Evolutionary conservation across 2,329 filamentous ascomycete genomes (phyloP), one percentile per base, ranked within the genome.

Genomic region (Pseudogymnoascus sp.): DNA sequence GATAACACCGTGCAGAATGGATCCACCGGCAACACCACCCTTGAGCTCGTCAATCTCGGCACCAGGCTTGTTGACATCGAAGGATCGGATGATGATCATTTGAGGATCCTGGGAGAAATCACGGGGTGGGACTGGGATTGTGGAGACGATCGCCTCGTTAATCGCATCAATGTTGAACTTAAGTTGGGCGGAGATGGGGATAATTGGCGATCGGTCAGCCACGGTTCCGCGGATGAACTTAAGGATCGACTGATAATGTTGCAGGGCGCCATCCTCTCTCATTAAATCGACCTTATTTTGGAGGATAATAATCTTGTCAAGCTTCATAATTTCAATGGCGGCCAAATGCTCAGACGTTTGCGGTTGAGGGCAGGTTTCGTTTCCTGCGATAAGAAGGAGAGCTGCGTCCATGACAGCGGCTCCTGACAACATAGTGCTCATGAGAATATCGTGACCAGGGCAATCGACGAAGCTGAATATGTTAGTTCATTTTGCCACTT

Each of bases 271-370:
- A 75, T 97, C 93, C 82, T 97, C 91, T 71, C 92, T 86, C 92
- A 99, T 97, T 70, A 99, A 79, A 75, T 99, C 94, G 72, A 99
- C 94, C 85, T 99, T 99, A 82, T 99, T 99, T 79, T 99, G 94
- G 64, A 99, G 85, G 73, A 99, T 97, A 76, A 99, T 96, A 78
- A 99, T 97, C 80, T 99, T 95, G 77, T 96, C 92, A 67, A 99
- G 86, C 83, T 99, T 99, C 94, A 99, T 99, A 75, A 99, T 99
- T 78, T 99, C 94, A 74, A 99, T 97, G 68, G 94, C 94, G 68
- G 94, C 94, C 81, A 99, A 83, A 83, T 99, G 94, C 80, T 99
- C 94, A 23, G 93, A 97, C 16, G 94, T 99, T 79, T 99, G 94
- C 60, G 94, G 94, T 78, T 99, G 94, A 35, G 94, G 94, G 81